Percentiles rank a stretch among this genome's conserved stretches.
phyloP scores from a whole-genome alignment of 2,329 filamentous ascomycete species.

The Exophiala aquamarina region DNA sequence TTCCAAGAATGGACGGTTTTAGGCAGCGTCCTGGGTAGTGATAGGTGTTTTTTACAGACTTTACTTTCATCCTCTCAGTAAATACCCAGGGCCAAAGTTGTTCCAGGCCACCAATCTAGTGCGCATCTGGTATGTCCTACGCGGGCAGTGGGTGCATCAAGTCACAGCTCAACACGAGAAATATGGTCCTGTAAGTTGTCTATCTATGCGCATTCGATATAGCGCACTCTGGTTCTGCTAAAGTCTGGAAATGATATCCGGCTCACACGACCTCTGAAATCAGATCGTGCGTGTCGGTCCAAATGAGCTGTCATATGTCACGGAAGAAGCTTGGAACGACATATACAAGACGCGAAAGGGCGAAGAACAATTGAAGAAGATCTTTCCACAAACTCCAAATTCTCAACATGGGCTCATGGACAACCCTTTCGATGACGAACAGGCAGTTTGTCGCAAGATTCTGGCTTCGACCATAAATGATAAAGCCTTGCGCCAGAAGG shows the following conservation, averaged over 20 bases:
- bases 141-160: slow-evolving; percentile 11
- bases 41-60: slow-evolving; percentile 21
- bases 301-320: slow-evolving; percentile 35
- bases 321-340: slow-evolving; percentile 34
- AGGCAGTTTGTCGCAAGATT: not conserved
- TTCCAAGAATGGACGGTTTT: not conserved
- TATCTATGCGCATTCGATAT: too few relatives aligned
- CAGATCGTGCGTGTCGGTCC: slow-evolving; percentile 34
- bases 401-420: not conserved
- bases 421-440: not conserved
- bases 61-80: slow-evolving; percentile 29
- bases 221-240: too few relatives aligned
- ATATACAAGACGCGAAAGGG: slow-evolving; percentile 24
- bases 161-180: slow-evolving; percentile 25
- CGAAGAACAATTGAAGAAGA: slow-evolving; percentile 1
- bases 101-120: slow-evolving; percentile 11
- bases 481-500: not conserved
- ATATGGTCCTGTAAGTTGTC: slow-evolving; percentile 29
- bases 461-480: not conserved
- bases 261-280: not conserved
- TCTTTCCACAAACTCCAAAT: not conserved
- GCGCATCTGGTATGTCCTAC: slow-evolving; percentile 3
- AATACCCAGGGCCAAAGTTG: slow-evolving; percentile 27
- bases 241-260: not conserved
- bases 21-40: not conserved